Base-by-base conservation (phyloP, 192 early-diverging fungal genomes). In the Allomyces macrogynus region DNA sequence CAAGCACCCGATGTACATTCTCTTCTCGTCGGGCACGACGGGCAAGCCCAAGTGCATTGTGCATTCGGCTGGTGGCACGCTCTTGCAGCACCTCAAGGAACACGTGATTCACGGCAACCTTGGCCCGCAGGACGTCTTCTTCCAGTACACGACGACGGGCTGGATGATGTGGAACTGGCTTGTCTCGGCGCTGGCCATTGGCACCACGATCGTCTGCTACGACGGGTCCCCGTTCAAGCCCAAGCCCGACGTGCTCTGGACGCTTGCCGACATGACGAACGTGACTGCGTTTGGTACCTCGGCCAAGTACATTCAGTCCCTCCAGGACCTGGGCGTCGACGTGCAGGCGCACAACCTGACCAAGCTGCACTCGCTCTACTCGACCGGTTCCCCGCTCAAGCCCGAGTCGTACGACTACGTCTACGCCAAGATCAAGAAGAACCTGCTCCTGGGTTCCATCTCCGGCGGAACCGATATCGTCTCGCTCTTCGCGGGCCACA, bases 131-230 rank as follows among this genome's bases (percentile, higher is more conserved):
- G 93, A 95, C 71, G 82, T 90, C 1, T 75, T 89, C 65, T 87
- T 98, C 69, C 92, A 96, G 70, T 91, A 89, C 68, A 89, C 88
- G 1, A 89, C 88, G 0, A 93, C 88, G 5, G 90, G 89, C 7
- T 92, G 90, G 89, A 98, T 98, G 95, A 98, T 98, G 95, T 98
- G 93, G 93, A 96, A 98, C 75, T 98, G 95, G 95, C 82, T 95
- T 24, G 80, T 93, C 3, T 76, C 80, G 22, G 90, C 82, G 22
- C 76, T 97, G 23, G 79, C 78, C 22, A 73, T 86, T 24, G 93
- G 93, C 24, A 69, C 77, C 4, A 87, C 91, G 8, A 78, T 93
- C 61, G 87, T 93, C 4, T 70, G 87, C 1, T 98, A 89, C 77
- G 93, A 98, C 69, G 95, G 95, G 40, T 91, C 87, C 44, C 95